Evolutionary conservation across 1,284 basidiomycete species (phyloP), one percentile per base, ranked within the genome.

Genomic region (Farysia itapuensis): DNA sequence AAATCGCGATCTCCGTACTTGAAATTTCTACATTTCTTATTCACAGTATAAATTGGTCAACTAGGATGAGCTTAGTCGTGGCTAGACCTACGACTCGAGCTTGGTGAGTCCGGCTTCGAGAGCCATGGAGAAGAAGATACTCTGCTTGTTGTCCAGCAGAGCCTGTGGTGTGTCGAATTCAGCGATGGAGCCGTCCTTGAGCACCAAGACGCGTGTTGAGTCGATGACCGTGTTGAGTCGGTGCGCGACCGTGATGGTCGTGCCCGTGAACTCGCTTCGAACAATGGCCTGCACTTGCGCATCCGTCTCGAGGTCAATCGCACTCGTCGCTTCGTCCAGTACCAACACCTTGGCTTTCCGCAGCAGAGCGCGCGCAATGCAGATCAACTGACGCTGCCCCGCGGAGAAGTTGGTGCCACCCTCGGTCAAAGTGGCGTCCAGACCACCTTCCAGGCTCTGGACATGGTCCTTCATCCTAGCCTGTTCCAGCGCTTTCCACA

Each of bases 191-290:
- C 92, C 92, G 15, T 85, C 80, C 58, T 86, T 85, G 77, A 96
- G 84, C 12, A 95, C 91, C 21, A 95, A 77, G 11, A 96, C 85
- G 25, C 85, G 83, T 60, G 89, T 86, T 29, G 85, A 90, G 67
- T 91, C 86, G 49, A 94, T 83, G 68, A 96, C 93, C 4, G 92
- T 95, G 74, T 93, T 90, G 43, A 95, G 79, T 1, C 90, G 84
- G 76, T 92, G 90, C 16, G 79, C 79, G 50, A 89, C 78, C 45
- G 74, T 73, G 35, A 74, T 68, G 11, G 69, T 70, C 14, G 70
- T 75, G 14, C 71, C 79, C 25, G 72, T 70, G 67, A 81, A 81
- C 57, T 80, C 78, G 2, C 70, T 49, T 15, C 84, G 81, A 34
- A 91, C 88, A 53, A 89, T 88, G 6, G 84, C 83, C 79, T 91